Conservation (phyloP, 2,329 filamentous ascomycete species). For the Ceratocystis destructans region DNA sequence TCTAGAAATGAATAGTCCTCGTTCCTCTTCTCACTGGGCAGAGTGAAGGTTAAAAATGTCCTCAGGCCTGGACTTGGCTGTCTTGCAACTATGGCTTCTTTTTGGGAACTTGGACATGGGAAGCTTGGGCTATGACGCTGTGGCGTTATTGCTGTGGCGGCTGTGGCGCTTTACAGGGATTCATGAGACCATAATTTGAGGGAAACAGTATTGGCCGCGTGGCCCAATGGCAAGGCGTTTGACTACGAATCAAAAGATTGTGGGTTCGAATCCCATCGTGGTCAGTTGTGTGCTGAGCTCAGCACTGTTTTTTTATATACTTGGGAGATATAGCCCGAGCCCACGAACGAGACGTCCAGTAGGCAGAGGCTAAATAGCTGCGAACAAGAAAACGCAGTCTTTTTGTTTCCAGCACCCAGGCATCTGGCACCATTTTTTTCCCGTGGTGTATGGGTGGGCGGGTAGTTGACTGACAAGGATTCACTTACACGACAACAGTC, state of each 20-base stretch:
- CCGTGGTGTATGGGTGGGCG: neutral
- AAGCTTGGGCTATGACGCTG: slow-evolving; percentile 10
- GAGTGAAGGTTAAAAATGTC: neutral
- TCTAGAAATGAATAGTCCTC: neutral
- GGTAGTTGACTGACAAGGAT: neutral
- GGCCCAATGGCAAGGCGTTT: slow-evolving; percentile 18
- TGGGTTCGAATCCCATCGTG: slow-evolving; percentile 18
- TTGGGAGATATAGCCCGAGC: neutral
- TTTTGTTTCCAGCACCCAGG: neutral
- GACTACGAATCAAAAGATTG: slow-evolving; percentile 18
- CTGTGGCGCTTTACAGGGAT: neutral
- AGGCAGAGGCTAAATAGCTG: no score
- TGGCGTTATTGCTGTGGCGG: slow-evolving; percentile 1
- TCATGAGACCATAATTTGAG: neutral
- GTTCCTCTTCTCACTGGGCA: neutral
- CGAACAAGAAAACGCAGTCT: no score
- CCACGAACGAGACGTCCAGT: neutral
- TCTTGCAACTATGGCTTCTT: slow-evolving; percentile 16
- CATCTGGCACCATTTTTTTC: neutral
- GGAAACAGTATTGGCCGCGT: slow-evolving; percentile 4
- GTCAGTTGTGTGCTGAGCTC: slow-evolving; percentile 1
- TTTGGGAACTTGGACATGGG: neutral
- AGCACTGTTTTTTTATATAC: neutral
- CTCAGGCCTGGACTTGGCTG: neutral
- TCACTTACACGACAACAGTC: neutral